A percentile compares a stretch with the other conserved stretches of the same genome.
These are phyloP conservation scores for Epichloe uncinata DNA, from an alignment of 2,329 filamentous ascomycete genomes.

Conservation along the genomic window DNA sequence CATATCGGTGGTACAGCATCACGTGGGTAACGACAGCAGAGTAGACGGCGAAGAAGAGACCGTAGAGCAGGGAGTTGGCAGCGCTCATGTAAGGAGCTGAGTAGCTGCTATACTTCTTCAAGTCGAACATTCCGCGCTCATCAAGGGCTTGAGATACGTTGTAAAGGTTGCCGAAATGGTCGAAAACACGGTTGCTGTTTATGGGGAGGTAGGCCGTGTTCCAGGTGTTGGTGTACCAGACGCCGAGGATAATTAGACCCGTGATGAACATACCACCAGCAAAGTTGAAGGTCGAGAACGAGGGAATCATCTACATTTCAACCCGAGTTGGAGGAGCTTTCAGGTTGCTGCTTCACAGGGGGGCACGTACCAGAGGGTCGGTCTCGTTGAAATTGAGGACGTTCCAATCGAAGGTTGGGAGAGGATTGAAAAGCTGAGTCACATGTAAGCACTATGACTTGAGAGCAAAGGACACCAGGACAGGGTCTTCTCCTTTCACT, in stretches of 20 bases:
- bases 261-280: constrained; percentile 18
- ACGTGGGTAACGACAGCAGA: constrained; percentile 26
- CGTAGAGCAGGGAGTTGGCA: constrained; percentile 21
- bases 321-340: neutral
- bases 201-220: constrained; percentile 26
- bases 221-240: constrained; percentile 22
- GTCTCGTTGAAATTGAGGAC: constrained; percentile 14
- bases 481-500: neutral
- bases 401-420: constrained; percentile 32
- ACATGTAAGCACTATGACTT: neutral
- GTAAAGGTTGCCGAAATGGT: constrained; percentile 25
- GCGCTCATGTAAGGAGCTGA: constrained; percentile 29
- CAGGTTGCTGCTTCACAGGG: too few species aligned
- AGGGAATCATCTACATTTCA: constrained; percentile 17
- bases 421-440: constrained; percentile 19
- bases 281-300: constrained; percentile 23
- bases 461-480: neutral
- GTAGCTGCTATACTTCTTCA: constrained; percentile 25
- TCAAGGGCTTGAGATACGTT: constrained; percentile 24
- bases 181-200: constrained; percentile 25
- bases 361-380: constrained; percentile 19
- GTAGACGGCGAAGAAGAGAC: constrained; percentile 29
- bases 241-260: constrained; percentile 16
- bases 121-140: constrained; percentile 22
- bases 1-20: constrained; percentile 24